Conservation (phyloP, 306 rosid species). For the Rosa persica region DNA sequence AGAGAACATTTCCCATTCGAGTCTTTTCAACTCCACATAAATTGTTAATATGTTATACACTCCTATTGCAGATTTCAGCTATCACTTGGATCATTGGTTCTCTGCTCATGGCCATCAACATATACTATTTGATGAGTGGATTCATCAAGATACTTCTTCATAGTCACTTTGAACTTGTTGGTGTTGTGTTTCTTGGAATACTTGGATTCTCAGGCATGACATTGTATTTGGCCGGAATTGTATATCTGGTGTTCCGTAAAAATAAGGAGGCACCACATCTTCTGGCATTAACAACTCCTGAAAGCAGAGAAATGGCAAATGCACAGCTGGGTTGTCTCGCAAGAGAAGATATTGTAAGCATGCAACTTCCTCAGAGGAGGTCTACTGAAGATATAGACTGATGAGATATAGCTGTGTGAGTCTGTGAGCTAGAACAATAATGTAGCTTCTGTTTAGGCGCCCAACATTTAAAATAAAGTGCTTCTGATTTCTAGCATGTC, state of each 20-base stretch:
- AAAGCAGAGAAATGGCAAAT: slow-evolving; percentile 46
- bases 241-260: slow-evolving; percentile 67
- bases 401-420: slow-evolving; percentile 15
- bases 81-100: slow-evolving; percentile 76
- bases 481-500: slow-evolving; percentile 5
- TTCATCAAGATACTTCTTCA: slow-evolving; percentile 75
- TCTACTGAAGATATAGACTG: slow-evolving; percentile 47
- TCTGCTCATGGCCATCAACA: slow-evolving; percentile 72
- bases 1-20: not conserved
- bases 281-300: slow-evolving; percentile 65
- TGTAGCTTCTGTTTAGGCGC: not conserved
- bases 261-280: slow-evolving; percentile 57
- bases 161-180: slow-evolving; percentile 45
- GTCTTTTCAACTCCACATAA: not conserved
- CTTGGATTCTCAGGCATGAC: slow-evolving; percentile 80
- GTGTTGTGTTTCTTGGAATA: slow-evolving; percentile 63
- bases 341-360: slow-evolving; percentile 79
- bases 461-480: slow-evolving; percentile 6
- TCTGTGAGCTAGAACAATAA: slow-evolving; percentile 14
- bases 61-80: slow-evolving; percentile 54
- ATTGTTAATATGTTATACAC: not conserved
- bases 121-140: slow-evolving; percentile 64
- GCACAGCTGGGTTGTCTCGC: slow-evolving; percentile 46
- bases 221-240: slow-evolving; percentile 72
- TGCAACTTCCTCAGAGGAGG: slow-evolving; percentile 89